phyloP scores from a whole-genome alignment of 2,329 filamentous ascomycete genomes.

The Penicillium thymicola region DNA sequence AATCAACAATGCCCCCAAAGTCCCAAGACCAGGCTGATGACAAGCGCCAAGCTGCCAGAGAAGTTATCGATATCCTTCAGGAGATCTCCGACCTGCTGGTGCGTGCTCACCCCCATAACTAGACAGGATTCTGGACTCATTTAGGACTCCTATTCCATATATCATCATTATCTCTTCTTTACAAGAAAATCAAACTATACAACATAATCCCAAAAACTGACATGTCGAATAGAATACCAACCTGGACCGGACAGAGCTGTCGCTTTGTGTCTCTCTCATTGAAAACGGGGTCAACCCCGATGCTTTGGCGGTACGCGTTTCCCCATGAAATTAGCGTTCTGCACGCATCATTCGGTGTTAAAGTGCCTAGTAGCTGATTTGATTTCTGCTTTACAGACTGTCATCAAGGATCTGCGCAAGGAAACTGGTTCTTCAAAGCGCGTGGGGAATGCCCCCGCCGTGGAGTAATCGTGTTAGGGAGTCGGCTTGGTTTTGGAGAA shows the following conservation, averaged over 20 bases:
- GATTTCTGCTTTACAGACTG: slow-evolving; percentile 31
- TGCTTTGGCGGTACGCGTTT: slow-evolving; percentile 73
- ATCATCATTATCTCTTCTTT: neutral
- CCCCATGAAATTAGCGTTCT: neutral
- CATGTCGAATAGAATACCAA: slow-evolving; percentile 72
- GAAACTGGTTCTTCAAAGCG: slow-evolving; percentile 34
- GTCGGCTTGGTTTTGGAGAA: neutral
- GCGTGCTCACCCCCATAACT: slow-evolving; percentile 16
- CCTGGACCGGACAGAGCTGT: slow-evolving; percentile 83
- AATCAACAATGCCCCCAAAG: slow-evolving; percentile 35
- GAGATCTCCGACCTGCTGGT: slow-evolving; percentile 50
- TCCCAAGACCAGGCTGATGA: slow-evolving; percentile 37
- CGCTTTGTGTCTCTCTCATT: slow-evolving; percentile 93
- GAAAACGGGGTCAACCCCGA: slow-evolving; percentile 97
- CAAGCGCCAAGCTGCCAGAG: slow-evolving; percentile 49
- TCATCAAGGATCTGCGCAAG: slow-evolving; percentile 47
- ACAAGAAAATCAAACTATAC: neutral
- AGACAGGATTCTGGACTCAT: neutral
- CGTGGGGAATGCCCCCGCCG: slow-evolving; percentile 19
- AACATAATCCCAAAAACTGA: neutral
- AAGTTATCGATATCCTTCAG: slow-evolving; percentile 51
- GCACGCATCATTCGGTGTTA: neutral
- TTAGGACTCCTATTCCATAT: neutral
- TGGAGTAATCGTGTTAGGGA: slow-evolving; percentile 11
- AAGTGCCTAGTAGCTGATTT: slow-evolving; percentile 4